These are phyloP conservation scores for Blumeriella jaapii DNA, from an alignment of 2,329 filamentous ascomycete genomes.

Conservation along the genomic window DNA sequence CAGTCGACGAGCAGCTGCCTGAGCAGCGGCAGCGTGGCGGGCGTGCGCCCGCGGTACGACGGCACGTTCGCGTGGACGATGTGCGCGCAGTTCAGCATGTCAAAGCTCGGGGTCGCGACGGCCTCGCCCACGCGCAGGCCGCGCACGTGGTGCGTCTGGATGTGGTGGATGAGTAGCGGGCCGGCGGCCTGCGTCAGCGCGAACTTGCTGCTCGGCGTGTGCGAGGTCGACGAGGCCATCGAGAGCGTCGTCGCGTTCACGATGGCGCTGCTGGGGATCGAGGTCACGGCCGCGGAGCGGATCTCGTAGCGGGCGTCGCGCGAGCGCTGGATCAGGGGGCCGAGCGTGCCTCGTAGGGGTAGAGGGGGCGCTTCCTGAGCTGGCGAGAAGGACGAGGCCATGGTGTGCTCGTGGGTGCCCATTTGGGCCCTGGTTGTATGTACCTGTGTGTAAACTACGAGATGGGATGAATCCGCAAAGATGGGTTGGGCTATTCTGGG, in stretches of 20 bases:
- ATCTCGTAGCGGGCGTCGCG: conserved; percentile 5
- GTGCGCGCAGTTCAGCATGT: conserved; percentile 3
- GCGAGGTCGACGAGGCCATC: conserved; percentile 1
- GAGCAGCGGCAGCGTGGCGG: conserved; percentile 1
- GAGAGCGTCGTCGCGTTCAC: conserved; percentile 3
- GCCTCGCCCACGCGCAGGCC: conserved; percentile 8
- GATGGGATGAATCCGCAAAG: no score
- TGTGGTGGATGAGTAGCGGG: not conserved
- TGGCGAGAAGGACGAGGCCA: no score
- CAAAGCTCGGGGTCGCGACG: conserved; percentile 2
- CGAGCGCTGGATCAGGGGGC: no score
- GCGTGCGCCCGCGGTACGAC: conserved; percentile 1
- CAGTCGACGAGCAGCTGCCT: conserved; percentile 10
- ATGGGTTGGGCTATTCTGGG: no score
- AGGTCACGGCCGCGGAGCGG: conserved; percentile 2
- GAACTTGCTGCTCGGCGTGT: not conserved
- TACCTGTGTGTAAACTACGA: no score
- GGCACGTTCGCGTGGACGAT: conserved; percentile 9
- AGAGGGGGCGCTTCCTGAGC: no score
- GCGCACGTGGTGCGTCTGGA: not conserved
- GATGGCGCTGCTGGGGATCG: conserved; percentile 8
- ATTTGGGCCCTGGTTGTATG: no score
- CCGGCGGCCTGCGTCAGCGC: conserved; percentile 1
- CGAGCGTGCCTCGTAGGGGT: no score
- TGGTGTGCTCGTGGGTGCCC: no score